Evolutionary conservation across 257 asterid genomes (phyloP).

Genomic region (Rehmannia glutinosa): DNA sequence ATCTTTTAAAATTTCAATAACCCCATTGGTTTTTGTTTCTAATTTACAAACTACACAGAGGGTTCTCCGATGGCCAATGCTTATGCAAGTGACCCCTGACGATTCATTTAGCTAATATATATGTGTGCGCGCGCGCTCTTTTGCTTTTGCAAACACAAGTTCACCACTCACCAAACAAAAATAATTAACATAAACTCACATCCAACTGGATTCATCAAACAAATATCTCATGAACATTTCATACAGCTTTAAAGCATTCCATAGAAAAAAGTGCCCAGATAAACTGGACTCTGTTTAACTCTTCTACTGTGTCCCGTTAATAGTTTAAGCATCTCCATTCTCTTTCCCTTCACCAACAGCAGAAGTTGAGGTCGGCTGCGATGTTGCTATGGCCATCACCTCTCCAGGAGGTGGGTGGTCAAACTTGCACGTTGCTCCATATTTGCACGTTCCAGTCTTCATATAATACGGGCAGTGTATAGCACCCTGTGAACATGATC

Average conservation of each 20-base stretch:
- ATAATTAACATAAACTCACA: background rate
- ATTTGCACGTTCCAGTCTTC: conserved; percentile 97
- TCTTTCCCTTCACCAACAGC: conserved; percentile 30
- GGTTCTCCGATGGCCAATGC: no score
- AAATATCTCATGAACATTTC: background rate
- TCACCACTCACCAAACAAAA: background rate
- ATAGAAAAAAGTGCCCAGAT: background rate
- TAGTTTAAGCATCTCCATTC: conserved; percentile 30
- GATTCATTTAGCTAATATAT: no score
- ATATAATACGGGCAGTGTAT: conserved; percentile 88
- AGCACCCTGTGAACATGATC: conserved; percentile 55
- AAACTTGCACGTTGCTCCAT: conserved; percentile 80
- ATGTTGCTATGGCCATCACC: conserved; percentile 53
- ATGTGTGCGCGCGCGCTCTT: no score
- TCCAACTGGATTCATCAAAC: background rate
- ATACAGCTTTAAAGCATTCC: background rate
- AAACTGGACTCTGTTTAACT: background rate
- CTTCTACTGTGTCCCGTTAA: background rate
- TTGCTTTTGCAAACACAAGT: no score
- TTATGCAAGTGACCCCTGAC: no score
- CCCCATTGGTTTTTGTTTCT: no score
- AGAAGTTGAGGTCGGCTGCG: conserved; percentile 31
- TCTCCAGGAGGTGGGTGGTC: conserved; percentile 96
- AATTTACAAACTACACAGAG: no score
- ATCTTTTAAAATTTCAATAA: no score